Base-by-base conservation (phyloP, 163 green algal species). In the Scenedesmus sp. region DNA sequence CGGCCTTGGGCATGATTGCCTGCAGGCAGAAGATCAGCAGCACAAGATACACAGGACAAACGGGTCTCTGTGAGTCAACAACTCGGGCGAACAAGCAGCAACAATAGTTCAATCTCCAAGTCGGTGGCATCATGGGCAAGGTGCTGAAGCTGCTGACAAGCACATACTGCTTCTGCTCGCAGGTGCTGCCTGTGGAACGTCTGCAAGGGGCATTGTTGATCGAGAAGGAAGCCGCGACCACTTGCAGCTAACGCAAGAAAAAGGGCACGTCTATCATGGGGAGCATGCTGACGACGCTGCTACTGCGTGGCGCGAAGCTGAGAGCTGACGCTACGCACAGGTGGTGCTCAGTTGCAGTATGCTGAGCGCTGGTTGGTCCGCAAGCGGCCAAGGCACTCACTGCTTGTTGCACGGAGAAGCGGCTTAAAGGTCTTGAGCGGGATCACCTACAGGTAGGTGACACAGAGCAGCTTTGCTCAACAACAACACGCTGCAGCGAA, bases 1-100 rank as follows among this genome's bases (percentile, higher is more conserved):
- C 89, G 33, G 83, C 84, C 90, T 93, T 93, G n/a, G 90, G 84
- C 90, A 91, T 93, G 89, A 26, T 87, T 37, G 10, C 76, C 81
- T 89, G 85, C 26, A 40, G 30, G 40, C 42, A 53, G 40, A 33
- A 81, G 18, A 15, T 10, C 9, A 35, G 3, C 35, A 81, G 37
- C n/a, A 80, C 20, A 24, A 33, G 3, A 22, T 22, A 24, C 18
- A 35, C 22, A 9, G 9, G 59, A 22, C 0, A 22, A 72, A 26
- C n/a, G 26, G 26, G 68, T 40, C 10, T 24, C 2, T 30, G 33
- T 15, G 35, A 51, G 37, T 44, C 73, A n/a, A 82, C 73, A 82
- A 51, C 73, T 51, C 56, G n/a, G 56, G 24, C 59, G 59, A 20
- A 35, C 33, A 22, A 33, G 59, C 3, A 9, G 20, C 22, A n/a